phyloP scores from a whole-genome alignment of 352 stramenopile genomes.

The Phytophthora litchii region DNA sequence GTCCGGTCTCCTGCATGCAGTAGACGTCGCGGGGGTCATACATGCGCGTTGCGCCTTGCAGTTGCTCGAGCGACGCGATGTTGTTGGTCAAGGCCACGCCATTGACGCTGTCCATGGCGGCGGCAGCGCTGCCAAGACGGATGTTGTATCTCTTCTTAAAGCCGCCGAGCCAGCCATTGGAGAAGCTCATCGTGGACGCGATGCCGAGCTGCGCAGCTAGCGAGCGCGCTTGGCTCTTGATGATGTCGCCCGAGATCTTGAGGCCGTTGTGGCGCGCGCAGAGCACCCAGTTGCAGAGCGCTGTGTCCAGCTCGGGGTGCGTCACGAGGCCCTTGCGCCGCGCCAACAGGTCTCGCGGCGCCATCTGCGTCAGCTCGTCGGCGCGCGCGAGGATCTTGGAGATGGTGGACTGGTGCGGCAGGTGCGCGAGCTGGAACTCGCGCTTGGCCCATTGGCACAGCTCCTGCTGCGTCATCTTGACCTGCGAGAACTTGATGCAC shows the following conservation, averaged over 20 bases:
- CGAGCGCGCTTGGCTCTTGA: slow-evolving; percentile 58
- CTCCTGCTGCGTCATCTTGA: slow-evolving; percentile 71
- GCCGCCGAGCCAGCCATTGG: slow-evolving; percentile 65
- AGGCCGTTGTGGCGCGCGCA: slow-evolving; percentile 48
- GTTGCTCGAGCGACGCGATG: slow-evolving; percentile 31
- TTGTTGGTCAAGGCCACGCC: slow-evolving; percentile 13
- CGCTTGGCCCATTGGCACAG: slow-evolving; percentile 63
- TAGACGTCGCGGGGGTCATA: slow-evolving; percentile 62
- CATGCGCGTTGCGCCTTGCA: slow-evolving; percentile 44
- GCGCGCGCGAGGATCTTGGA: slow-evolving; percentile 63
- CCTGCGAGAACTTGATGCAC: slow-evolving; percentile 60
- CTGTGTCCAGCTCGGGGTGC: slow-evolving; percentile 63
- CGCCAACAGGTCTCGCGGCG: slow-evolving; percentile 44
- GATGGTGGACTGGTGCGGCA: slow-evolving; percentile 68
- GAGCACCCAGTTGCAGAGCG: slow-evolving; percentile 68
- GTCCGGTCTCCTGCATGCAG: slow-evolving; percentile 57
- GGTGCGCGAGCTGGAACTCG: slow-evolving; percentile 60
- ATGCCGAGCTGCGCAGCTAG: slow-evolving; percentile 50
- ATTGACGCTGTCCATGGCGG: slow-evolving; percentile 28
- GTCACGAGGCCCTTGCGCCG: slow-evolving; percentile 51
- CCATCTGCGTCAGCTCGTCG: slow-evolving; percentile 55
- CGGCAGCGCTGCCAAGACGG: slow-evolving; percentile 37
- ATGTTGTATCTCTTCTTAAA: slow-evolving; percentile 77
- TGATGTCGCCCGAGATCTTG: slow-evolving; percentile 66
- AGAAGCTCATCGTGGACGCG: slow-evolving; percentile 56